Evolutionary conservation across 2,329 filamentous ascomycete genomes (phyloP).

Genomic region (Grosmannia huntii): DNA sequence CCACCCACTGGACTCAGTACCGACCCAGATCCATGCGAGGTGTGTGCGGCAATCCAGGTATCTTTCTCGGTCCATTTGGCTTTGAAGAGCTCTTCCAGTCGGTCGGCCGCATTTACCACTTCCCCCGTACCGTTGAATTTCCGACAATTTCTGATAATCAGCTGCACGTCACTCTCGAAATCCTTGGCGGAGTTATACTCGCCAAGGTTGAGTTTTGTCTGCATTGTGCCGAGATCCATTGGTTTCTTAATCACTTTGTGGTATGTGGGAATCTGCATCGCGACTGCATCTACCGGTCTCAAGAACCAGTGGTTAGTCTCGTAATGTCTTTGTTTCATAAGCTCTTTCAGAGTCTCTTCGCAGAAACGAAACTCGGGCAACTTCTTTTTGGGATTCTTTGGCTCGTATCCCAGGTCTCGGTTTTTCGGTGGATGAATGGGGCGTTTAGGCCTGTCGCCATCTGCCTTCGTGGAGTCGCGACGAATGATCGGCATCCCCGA

Average conservation of each 20-base stretch:
- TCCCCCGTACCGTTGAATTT: constrained; percentile 56
- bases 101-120: constrained; percentile 42
- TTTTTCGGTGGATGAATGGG: constrained; percentile 85
- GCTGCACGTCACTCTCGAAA: constrained; percentile 68
- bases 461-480: constrained; percentile 66
- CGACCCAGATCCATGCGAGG: not conserved
- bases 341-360: constrained; percentile 64
- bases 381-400: constrained; percentile 76
- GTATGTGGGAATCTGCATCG: constrained; percentile 85
- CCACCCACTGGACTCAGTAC: constrained; percentile 29
- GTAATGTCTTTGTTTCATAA: constrained; percentile 62
- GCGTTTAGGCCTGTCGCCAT: constrained; percentile 74
- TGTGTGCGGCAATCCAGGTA: constrained; percentile 64
- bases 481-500: constrained; percentile 72
- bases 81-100: constrained; percentile 65
- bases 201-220: constrained; percentile 60
- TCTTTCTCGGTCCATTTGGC: constrained; percentile 65
- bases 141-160: constrained; percentile 83
- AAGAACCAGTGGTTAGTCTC: constrained; percentile 62
- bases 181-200: constrained; percentile 75
- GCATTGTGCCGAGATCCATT: constrained; percentile 85
- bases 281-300: constrained; percentile 81
- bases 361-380: constrained; percentile 85
- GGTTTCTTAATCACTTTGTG: constrained; percentile 91
- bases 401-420: constrained; percentile 80